Evolutionary conservation across 2,329 filamentous ascomycete species (phyloP).

Genomic region (Monosporascus sp.): DNA sequence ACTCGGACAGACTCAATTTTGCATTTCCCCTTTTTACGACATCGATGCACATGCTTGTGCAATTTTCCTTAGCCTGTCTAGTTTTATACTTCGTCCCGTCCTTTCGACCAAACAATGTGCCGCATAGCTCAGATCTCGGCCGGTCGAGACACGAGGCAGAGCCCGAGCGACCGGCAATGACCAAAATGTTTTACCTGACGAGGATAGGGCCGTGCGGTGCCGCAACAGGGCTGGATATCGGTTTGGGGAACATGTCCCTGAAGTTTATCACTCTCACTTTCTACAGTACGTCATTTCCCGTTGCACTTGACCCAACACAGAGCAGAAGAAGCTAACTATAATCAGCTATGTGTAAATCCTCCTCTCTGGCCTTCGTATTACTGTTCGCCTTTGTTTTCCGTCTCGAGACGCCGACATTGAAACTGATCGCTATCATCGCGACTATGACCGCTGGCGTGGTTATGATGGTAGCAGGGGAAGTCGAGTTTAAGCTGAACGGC

Average conservation of each 20-base stretch:
- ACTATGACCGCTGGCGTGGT: slow-evolving; percentile 91
- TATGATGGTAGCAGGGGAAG: slow-evolving; percentile 97
- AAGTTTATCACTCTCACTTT: slow-evolving; percentile 97
- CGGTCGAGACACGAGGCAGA: slow-evolving; percentile 47
- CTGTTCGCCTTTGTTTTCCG: slow-evolving; percentile 92
- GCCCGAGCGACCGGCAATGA: slow-evolving; percentile 64
- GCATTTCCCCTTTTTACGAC: slow-evolving; percentile 94
- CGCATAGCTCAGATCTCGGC: slow-evolving; percentile 42
- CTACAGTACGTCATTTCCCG: slow-evolving; percentile 59
- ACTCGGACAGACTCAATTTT: slow-evolving; percentile 77
- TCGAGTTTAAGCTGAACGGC: slow-evolving; percentile 78
- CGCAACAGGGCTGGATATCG: slow-evolving; percentile 92
- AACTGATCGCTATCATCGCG: slow-evolving; percentile 78
- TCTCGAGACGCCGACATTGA: slow-evolving; percentile 80
- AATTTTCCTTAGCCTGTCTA: slow-evolving; percentile 72
- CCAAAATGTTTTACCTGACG: slow-evolving; percentile 84
- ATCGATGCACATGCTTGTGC: slow-evolving; percentile 90
- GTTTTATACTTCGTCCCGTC: slow-evolving; percentile 80
- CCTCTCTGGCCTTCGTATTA: slow-evolving; percentile 88
- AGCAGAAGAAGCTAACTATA: slow-evolving; percentile 17
- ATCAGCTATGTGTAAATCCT: slow-evolving; percentile 95
- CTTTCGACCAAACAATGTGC: slow-evolving; percentile 59
- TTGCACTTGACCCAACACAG: not conserved
- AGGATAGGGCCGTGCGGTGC: slow-evolving; percentile 87
- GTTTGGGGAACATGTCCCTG: slow-evolving; percentile 88